Base-by-base conservation (phyloP, 768 basidiomycete species). In the Naematelia encephala region DNA sequence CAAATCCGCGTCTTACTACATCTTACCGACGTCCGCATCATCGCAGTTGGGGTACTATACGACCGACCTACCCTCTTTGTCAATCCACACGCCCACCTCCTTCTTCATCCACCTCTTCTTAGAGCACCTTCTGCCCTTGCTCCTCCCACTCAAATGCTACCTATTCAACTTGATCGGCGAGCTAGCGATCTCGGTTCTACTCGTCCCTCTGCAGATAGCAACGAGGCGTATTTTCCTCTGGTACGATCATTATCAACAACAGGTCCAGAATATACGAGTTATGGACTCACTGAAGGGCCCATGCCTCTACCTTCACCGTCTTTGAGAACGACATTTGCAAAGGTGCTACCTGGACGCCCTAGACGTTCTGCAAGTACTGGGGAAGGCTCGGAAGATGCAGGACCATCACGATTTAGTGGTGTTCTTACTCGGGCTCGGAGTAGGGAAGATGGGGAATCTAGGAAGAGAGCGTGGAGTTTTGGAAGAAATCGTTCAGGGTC, bases 71-170 rank as follows among this genome's bases (percentile, higher is more conserved):
- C 69, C 11, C 30, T 76, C 12, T 74, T 73, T 46, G 67, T 74
- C 22, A 76, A 76, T 57, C 68, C 64, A 22, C 74, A 74, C 52
- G 75, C 75, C n/a, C 72, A 74, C 57, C 58, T 68, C 1, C 46
- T 73, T 4, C 59, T 74, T 5, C 75, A 76, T 61, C 75, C 75
- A 16, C 75, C 75, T 10, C 52, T 67, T n/a, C 56, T 75, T 29
- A 3, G 44, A 16, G 25, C 27, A 5, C 28, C 50, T 10, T 16
- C 26, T 10, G 50, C 21, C 12, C 21, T 51, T 27, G 12, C 50
- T 19, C 8, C 34, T 16, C 34, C 34, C 8, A 8, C 8, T 8
- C 34, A 39, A 16, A 39, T 39, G 16, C 16, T 39, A 16, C 8
- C 34, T 8, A 8, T 39, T 16, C 34, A 39, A 8, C 34, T 16